These are phyloP conservation scores for Paramyrothecium roridum DNA, from an alignment of 2,329 filamentous ascomycete genomes.

Conservation along the genomic window DNA sequence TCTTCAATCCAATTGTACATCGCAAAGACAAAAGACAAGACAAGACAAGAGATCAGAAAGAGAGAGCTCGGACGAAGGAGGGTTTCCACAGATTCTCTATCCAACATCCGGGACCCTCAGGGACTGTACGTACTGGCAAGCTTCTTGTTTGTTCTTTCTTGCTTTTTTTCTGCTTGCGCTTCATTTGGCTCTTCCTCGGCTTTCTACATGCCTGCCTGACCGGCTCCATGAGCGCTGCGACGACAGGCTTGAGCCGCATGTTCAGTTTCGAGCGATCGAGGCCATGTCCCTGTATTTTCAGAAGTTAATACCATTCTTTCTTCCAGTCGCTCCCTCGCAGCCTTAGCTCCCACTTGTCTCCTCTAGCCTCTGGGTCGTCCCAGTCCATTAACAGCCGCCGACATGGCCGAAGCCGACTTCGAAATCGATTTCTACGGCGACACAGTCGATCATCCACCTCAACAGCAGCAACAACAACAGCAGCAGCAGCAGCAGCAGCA, in stretches of 20 bases:
- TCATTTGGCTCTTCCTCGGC: constrained; percentile 3
- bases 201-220: constrained; percentile 2
- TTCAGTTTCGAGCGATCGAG: constrained; percentile 16
- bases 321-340: constrained; percentile 6
- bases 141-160: constrained; percentile 27
- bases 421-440: constrained; percentile 73
- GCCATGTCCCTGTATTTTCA: constrained; percentile 20
- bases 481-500: constrained; percentile 35
- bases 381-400: constrained; percentile 13
- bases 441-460: constrained; percentile 42
- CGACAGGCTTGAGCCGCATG: constrained; percentile 14
- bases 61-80: constrained; percentile 14
- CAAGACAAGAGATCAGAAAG: constrained; percentile 9
- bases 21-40: constrained; percentile 10
- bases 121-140: constrained; percentile 57
- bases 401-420: constrained; percentile 68
- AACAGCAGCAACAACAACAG: constrained; percentile 21
- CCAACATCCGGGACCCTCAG: constrained; percentile 1
- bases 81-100: constrained; percentile 1
- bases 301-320: constrained; percentile 21
- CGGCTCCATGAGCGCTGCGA: background rate
- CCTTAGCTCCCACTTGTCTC: constrained; percentile 3
- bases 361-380: constrained; percentile 12
- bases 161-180: constrained; percentile 10
- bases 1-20: constrained; percentile 43